Base-by-base conservation (phyloP, 495 filamentous ascomycete genomes). In the Hyaloscypha bicolor region DNA sequence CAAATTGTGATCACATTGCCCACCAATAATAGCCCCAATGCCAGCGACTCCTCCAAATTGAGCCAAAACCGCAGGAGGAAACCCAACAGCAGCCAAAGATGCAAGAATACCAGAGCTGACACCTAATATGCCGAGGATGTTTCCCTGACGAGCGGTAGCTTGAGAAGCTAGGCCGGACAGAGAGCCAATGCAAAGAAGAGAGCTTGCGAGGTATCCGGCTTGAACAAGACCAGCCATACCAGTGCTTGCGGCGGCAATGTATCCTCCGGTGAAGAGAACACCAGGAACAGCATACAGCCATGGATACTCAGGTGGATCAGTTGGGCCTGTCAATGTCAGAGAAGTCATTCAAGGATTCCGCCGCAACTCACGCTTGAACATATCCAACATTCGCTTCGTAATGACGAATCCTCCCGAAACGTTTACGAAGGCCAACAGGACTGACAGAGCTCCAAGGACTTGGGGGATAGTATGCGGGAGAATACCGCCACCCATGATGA, bases 331-430 rank as follows among this genome's bases (percentile, higher is more conserved):
- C 57, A 33, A 31, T 12, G 60, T 79, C 37, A 80, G 75, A 52
- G 60, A 39, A 32, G 22, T 21, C 14, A 11, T 9, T 37, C 6
- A 22, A 21, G 4, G 19, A 12, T 3, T 14, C 29, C 22, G 21
- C 8, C 42, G 25, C 35, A 31, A 74, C 79, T 45, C 73, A 79
- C 88, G 86, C 66, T 90, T 90, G 75, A 94, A 94, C 91, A 94
- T 94, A 72, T 94, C 91, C n/a, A 94, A 82, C 91, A 94, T 94
- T 70, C 91, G 87, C 77, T 93, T 93, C 4, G 91, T 92, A 58
- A 94, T 90, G 19, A 93, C 90, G 71, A 94, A 94, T 2, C 91
- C 91, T 25, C 91, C 91, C 12, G 88, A 88, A 6, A 94, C 84
- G 75, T 94, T 94, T 64, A 93, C 90, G 72, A 92, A 94, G 9